Conservation (phyloP, 2,329 filamentous ascomycete species). For the Trichoderma sp. region DNA sequence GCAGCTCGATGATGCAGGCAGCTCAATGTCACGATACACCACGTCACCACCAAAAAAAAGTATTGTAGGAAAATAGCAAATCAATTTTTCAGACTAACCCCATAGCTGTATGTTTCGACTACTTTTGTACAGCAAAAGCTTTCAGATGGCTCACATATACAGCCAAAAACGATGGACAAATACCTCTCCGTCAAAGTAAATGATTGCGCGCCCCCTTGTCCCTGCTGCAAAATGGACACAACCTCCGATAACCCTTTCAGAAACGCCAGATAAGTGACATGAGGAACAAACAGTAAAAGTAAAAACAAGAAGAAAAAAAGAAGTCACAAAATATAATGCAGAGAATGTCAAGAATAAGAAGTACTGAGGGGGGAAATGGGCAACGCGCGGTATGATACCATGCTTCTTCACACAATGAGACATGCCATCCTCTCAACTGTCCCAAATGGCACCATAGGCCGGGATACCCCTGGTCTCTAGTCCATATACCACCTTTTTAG, state of each 20-base stretch:
- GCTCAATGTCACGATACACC: conserved; percentile 3
- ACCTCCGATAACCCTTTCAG: not conserved
- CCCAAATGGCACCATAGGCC: conserved; percentile 73
- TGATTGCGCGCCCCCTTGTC: not conserved
- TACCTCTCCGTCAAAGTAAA: not conserved
- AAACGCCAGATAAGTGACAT: not conserved
- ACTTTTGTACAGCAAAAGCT: not conserved
- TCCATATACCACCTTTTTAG: conserved; percentile 65
- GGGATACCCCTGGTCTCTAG: conserved; percentile 64
- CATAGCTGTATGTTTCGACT: not conserved
- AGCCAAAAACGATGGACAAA: not conserved
- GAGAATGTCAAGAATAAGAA: conserved; percentile 11
- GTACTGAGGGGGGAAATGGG: not conserved
- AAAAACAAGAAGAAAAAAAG: not conserved
- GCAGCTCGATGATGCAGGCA: conserved; percentile 10
- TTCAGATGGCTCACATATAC: not conserved
- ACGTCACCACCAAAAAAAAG: not conserved
- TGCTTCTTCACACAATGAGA: not conserved
- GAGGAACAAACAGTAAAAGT: not conserved
- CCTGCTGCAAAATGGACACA: not conserved
- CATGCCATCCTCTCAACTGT: conserved; percentile 40
- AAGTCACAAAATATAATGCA: not conserved
- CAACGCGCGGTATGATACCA: not conserved
- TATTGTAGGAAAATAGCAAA: not conserved
- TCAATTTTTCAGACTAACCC: not conserved